Base-by-base conservation (phyloP, 352 stramenopile species). In the Phytophthora uliginosa region DNA sequence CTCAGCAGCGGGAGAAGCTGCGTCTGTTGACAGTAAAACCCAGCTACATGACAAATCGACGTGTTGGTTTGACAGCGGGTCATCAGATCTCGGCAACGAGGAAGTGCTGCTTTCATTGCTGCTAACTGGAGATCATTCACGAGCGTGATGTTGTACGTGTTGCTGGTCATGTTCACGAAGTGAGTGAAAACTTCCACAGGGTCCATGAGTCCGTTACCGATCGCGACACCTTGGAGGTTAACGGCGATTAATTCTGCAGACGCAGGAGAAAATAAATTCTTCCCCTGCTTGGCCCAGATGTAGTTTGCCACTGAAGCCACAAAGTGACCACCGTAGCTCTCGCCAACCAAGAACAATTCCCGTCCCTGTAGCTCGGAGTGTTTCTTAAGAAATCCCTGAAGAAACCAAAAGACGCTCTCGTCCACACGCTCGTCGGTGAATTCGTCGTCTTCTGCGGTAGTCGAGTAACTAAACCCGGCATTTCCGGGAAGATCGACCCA, bases 281-380 rank as follows among this genome's bases (percentile, higher is more conserved):
- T 45, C 17, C 60, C 59, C 50, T 81, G 71, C 50, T 78, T 47
- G 26, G 75, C 26, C 71, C 48, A 77, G n/a, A 93, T 81, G 67
- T 77, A 82, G 51, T 84, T 74, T 6, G 76, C 79, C 0, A 72
- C 76, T 10, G 59, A 73, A 13, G 85, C 81, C 3, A 90, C 63
- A 52, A 84, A 91, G 67, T 93, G 86, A 7, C 86, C 86, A 1
- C 24, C 86, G 36, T 89, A 89, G 66, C 81, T 90, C 59, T 92
- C 86, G 5, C 86, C 86, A 10, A 77, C 70, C 18, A 93, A 59
- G 64, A 78, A 93, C 20, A 92, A 66, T 15, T 77, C 68, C 17
- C 81, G 81, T 5, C 67, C 75, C 2, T 70, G 51, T 3, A 93
- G 66, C 51, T 89, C 64, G 0, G 70, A 74, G 56, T 88, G 80